These are phyloP conservation scores for Venturiaceae sp. DNA, from an alignment of 2,329 filamentous ascomycete species.

Conservation along the genomic window DNA sequence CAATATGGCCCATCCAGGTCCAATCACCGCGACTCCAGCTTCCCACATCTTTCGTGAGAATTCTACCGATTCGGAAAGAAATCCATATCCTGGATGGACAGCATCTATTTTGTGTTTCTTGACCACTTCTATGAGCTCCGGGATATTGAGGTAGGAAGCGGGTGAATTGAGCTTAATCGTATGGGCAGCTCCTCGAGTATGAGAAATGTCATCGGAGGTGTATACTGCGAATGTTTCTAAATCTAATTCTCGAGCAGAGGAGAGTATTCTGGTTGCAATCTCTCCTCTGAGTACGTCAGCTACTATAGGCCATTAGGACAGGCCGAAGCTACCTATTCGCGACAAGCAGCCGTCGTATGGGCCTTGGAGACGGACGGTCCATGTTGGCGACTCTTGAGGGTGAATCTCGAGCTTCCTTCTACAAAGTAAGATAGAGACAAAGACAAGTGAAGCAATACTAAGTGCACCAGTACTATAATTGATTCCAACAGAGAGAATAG, in stretches of 20 bases:
- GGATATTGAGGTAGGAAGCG: constrained; percentile 43
- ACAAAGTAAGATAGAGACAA: no score
- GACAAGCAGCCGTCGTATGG: constrained; percentile 42
- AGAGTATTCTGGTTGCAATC: constrained; percentile 52
- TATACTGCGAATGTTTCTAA: constrained; percentile 48
- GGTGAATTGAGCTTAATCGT: constrained; percentile 41
- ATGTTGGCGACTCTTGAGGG: neutral
- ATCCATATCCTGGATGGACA: constrained; percentile 52
- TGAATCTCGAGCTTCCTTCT: constrained; percentile 9
- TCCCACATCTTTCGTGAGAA: constrained; percentile 41
- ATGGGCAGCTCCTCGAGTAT: constrained; percentile 42
- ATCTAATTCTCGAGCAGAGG: constrained; percentile 47
- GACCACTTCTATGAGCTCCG: constrained; percentile 36
- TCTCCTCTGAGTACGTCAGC: constrained; percentile 41
- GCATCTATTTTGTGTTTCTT: constrained; percentile 43
- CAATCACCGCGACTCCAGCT: constrained; percentile 38
- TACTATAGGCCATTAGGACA: neutral
- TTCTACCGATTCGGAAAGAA: constrained; percentile 48
- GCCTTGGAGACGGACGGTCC: constrained; percentile 16
- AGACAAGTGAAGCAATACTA: no score
- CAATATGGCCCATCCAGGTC: constrained; percentile 49
- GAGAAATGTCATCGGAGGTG: constrained; percentile 44
- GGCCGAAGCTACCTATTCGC: constrained; percentile 37
- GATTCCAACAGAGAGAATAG: no score
- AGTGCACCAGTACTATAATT: no score